phyloP scores from a whole-genome alignment of 176 grass and related monocot genomes.

The Elymus sibiricus region DNA sequence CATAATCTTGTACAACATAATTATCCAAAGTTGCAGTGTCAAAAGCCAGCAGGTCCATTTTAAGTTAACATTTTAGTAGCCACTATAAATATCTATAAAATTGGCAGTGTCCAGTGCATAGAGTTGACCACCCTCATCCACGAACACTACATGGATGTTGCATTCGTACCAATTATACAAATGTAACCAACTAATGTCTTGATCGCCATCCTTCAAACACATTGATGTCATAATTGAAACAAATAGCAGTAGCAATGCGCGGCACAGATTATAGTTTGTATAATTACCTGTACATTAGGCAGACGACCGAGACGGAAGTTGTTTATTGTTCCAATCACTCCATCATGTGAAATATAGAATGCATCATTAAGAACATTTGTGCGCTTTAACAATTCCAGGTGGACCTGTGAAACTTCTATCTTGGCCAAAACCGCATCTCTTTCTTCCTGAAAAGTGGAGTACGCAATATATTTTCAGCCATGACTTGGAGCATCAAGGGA shows the following conservation, averaged over 20 bases:
- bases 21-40: not conserved
- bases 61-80: not conserved
- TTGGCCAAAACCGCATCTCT: slow-evolving; percentile 95
- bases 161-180: not conserved
- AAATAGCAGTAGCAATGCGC: not conserved
- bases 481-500: not conserved
- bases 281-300: slow-evolving; percentile 65
- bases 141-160: not conserved
- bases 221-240: not conserved
- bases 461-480: not conserved
- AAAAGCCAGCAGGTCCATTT: not conserved
- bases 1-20: not conserved
- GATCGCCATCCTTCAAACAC: not conserved
- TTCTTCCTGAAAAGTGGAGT: slow-evolving; percentile 60
- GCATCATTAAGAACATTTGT: slow-evolving; percentile 92
- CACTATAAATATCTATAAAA: not conserved
- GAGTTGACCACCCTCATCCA: not conserved
- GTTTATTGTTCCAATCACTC: slow-evolving; percentile 93
- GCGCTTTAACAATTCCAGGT: slow-evolving; percentile 83
- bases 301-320: slow-evolving; percentile 87
- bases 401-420: slow-evolving; percentile 89
- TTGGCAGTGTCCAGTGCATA: not conserved
- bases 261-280: not conserved
- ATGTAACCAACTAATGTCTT: not conserved
- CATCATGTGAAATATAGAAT: slow-evolving; percentile 92